Evolutionary conservation across 257 asterid genomes (phyloP), one percentile per base, ranked within the genome.

Genomic region (Jaltomata sinuosa): DNA sequence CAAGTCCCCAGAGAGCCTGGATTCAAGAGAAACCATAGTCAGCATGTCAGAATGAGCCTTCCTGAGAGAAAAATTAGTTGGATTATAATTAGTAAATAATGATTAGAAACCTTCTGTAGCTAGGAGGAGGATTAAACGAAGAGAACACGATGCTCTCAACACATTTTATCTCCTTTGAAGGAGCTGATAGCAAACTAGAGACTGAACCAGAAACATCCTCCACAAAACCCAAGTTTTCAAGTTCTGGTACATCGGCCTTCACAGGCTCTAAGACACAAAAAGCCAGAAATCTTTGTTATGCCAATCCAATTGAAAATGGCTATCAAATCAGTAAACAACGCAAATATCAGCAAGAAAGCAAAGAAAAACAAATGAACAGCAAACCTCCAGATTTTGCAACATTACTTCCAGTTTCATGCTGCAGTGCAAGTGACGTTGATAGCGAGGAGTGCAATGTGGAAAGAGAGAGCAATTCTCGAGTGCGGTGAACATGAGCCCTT

Each of bases 1-100:
- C 86, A 97, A 88, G 90, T 97, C 99, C 80, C 99, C 99, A 25
- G 91, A 90, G 87, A 97, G 99, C 94, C 99, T 97, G 95, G 19
- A 87, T 55, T 83, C 81, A 86, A 87, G 81, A 84, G 89, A 68
- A 68, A 78, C 59, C 68, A 83, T 49, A 85, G 80, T 76, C 84
- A 87, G 82, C 68, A 79, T 40, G 82, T 87, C 32, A 90, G 71
- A 40, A 38, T 9, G 83, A 71, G 61, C 45, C 84, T 86, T 64
- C 85, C 71, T 57, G 79, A 42, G 38, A 36, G 15, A 45, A 71
- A n/a, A 86, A 21, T 21, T 22, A 59, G 54, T 21, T 49, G 27
- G 61, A 47, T 34, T 19, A 82, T 62, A 49, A 52, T 71, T 42
- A 16, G 29, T 77, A 80, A 52, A 76, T 64, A 65, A 83, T 67